A percentile compares a stretch with the other conserved stretches of the same genome.
These are phyloP conservation scores for Lumnitzera racemosa DNA, from an alignment of 345 rosid species.

Conservation along the genomic window DNA sequence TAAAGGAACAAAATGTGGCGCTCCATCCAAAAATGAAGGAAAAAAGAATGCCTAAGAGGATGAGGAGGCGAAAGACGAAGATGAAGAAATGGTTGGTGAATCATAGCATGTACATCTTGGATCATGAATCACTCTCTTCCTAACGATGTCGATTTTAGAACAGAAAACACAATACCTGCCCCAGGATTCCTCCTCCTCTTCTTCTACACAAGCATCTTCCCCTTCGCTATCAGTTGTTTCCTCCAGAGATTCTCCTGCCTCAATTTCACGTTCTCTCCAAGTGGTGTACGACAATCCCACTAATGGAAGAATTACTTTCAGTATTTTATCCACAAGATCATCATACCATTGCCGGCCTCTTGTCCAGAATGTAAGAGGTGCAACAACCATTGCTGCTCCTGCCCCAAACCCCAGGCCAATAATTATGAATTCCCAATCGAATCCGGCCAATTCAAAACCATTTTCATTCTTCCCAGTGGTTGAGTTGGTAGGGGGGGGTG, in stretches of 20 bases:
- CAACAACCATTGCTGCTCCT: slow-evolving; percentile 39
- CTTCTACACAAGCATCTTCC: slow-evolving; percentile 1
- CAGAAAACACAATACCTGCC: slow-evolving; percentile 58
- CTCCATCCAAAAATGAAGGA: neutral
- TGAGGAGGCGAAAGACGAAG: slow-evolving; percentile 24
- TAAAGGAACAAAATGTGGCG: neutral
- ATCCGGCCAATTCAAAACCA: neutral
- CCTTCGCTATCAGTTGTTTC: slow-evolving; percentile 8
- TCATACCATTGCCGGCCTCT: slow-evolving; percentile 22
- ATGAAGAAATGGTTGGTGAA: slow-evolving; percentile 31
- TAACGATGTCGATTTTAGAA: slow-evolving; percentile 41
- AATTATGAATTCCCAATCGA: slow-evolving; percentile 39
- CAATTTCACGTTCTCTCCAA: slow-evolving; percentile 17
- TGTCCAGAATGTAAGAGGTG: slow-evolving; percentile 28
- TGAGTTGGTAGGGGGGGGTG: neutral
- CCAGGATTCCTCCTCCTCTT: slow-evolving; percentile 9
- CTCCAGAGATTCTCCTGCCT: slow-evolving; percentile 15
- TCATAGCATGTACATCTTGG: slow-evolving; percentile 36
- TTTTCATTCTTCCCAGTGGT: neutral
- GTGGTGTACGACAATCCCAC: slow-evolving; percentile 33
- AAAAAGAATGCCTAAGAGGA: slow-evolving; percentile 18
- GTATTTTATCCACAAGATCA: slow-evolving; percentile 27
- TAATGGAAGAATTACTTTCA: slow-evolving; percentile 31
- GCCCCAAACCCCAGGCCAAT: slow-evolving; percentile 44
- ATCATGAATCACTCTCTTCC: slow-evolving; percentile 38